phyloP scores from a whole-genome alignment of 345 rosid genomes.

The Murraya paniculata region DNA sequence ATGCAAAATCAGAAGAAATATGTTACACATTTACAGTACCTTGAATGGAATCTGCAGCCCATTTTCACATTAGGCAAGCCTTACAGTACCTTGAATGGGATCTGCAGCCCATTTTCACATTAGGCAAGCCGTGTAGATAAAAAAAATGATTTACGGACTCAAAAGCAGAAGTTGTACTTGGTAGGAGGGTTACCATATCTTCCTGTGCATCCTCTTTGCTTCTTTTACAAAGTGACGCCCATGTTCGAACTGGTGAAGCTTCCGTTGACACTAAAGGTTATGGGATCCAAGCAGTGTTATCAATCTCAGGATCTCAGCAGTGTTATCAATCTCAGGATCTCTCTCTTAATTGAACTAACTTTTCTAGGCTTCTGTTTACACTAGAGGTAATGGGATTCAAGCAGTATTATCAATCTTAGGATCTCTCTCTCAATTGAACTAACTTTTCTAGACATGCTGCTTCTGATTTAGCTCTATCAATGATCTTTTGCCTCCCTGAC shows the following conservation, averaged over 20 bases:
- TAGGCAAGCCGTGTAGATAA: background rate
- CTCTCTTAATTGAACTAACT: background rate
- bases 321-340: background rate
- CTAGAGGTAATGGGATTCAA: background rate
- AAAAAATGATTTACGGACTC: background rate
- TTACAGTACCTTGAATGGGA: background rate
- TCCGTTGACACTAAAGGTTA: background rate
- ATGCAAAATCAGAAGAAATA: background rate
- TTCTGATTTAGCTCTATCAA: conserved; percentile 85
- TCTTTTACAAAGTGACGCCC: background rate
- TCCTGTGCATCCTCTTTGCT: background rate
- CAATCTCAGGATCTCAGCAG: too few relatives aligned
- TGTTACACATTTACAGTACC: background rate
- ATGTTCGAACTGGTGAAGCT: background rate
- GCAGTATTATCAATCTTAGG: background rate
- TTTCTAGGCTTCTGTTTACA: conserved; percentile 53
- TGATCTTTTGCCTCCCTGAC: conserved; percentile 94
- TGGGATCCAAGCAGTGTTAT: background rate
- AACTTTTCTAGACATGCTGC: conserved; percentile 48
- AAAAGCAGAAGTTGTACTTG: background rate
- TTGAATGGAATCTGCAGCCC: background rate
- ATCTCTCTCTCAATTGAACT: background rate
- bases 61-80: background rate
- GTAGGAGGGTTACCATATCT: background rate
- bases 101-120: background rate